These are phyloP conservation scores for Amoebophrya sp. DNA, from an alignment of 169 alveolate genomes.

Conservation along the genomic window DNA sequence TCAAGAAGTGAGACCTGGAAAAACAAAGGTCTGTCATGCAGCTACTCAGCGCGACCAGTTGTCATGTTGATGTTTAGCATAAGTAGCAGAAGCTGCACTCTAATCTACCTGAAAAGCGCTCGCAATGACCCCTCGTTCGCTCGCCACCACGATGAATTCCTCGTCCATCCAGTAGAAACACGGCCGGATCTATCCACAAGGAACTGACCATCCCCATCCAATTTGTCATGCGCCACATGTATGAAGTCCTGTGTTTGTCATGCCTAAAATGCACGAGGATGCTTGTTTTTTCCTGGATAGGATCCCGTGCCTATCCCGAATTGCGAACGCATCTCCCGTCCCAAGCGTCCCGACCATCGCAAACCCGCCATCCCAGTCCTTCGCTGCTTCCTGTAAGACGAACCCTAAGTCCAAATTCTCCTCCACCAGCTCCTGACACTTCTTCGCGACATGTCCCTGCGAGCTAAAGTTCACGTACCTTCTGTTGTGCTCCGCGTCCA, in stretches of 20 bases:
- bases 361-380: conserved; percentile 42
- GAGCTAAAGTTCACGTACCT: conserved; percentile 22
- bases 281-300: too few relatives aligned
- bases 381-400: conserved; percentile 29
- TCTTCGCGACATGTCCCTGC: conserved; percentile 21
- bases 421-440: conserved; percentile 29
- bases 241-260: too few relatives aligned
- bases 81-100: neutral
- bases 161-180: conserved; percentile 31
- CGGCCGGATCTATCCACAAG: conserved; percentile 37
- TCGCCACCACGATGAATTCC: conserved; percentile 36
- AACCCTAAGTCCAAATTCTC: conserved; percentile 26
- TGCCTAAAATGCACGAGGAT: too few relatives aligned
- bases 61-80: too few relatives aligned
- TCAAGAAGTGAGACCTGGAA: too few relatives aligned
- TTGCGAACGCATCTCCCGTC: conserved; percentile 29
- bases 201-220: too few relatives aligned
- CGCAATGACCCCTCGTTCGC: conserved; percentile 37
- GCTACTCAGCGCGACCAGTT: too few relatives aligned
- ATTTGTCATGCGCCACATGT: too few relatives aligned
- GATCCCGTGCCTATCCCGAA: conserved; percentile 24
- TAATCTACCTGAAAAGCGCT: conserved; percentile 33
- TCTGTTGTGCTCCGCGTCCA: conserved; percentile 38
- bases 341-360: conserved; percentile 31
- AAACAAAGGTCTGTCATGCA: too few relatives aligned